Conservation (phyloP, 495 filamentous ascomycete genomes). For the Xylaria venustula region DNA sequence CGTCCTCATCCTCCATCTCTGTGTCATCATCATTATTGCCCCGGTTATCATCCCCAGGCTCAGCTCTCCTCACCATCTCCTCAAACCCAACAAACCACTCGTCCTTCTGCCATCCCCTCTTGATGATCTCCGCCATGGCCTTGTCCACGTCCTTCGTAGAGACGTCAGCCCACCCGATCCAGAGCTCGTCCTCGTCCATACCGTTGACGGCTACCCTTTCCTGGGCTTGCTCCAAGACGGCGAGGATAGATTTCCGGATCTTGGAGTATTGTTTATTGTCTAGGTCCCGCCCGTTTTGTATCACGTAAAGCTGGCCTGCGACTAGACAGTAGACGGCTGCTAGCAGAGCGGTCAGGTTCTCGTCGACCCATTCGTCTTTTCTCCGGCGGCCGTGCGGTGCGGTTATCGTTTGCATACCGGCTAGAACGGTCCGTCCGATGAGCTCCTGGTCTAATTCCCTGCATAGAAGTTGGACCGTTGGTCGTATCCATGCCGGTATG, state of each 20-base stretch:
- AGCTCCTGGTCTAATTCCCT: slow-evolving; percentile 31
- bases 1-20: slow-evolving; percentile 27
- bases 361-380: slow-evolving; percentile 52
- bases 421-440: slow-evolving; percentile 43
- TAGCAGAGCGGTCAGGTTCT: slow-evolving; percentile 53
- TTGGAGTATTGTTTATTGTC: slow-evolving; percentile 37
- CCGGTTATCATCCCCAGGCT: not conserved
- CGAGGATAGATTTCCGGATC: slow-evolving; percentile 39
- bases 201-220: slow-evolving; percentile 25
- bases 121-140: slow-evolving; percentile 57
- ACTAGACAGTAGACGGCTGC: slow-evolving; percentile 69
- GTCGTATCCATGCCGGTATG: slow-evolving; percentile 65
- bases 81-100: slow-evolving; percentile 63
- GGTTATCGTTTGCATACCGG: slow-evolving; percentile 44
- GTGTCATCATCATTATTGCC: slow-evolving; percentile 20
- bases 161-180: slow-evolving; percentile 47
- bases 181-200: slow-evolving; percentile 39
- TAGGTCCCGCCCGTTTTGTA: slow-evolving; percentile 34
- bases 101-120: slow-evolving; percentile 60
- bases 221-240: slow-evolving; percentile 35
- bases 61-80: slow-evolving; percentile 31
- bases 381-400: slow-evolving; percentile 33
- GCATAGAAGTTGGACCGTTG: slow-evolving; percentile 64
- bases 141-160: slow-evolving; percentile 55
- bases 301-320: slow-evolving; percentile 39